Evolutionary conservation across 2,329 filamentous ascomycete species (phyloP).

Genomic region (Scedosporium minutisporum): DNA sequence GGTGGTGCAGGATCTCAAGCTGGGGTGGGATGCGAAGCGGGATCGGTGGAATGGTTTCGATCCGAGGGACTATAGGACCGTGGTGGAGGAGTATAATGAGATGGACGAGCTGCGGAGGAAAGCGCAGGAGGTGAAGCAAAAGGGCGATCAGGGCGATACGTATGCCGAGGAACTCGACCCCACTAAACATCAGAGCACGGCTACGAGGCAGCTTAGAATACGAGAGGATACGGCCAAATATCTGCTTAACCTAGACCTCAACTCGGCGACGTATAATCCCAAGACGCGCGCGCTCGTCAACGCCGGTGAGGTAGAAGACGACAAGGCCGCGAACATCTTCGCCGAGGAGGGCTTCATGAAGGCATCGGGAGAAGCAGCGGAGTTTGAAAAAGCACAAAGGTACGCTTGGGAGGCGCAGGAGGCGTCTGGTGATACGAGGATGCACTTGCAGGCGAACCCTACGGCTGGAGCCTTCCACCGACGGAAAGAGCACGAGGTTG

Average conservation of each 20-base stretch:
- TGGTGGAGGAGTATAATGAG: slow-evolving; percentile 85
- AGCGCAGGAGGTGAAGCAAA: slow-evolving; percentile 38
- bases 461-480: slow-evolving; percentile 81
- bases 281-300: slow-evolving; percentile 91
- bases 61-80: slow-evolving; percentile 68
- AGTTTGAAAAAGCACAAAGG: slow-evolving; percentile 79
- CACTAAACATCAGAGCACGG: slow-evolving; percentile 84
- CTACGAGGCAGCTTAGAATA: slow-evolving; percentile 81
- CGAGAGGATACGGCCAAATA: slow-evolving; percentile 98
- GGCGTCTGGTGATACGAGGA: slow-evolving; percentile 62
- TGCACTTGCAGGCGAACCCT: slow-evolving; percentile 92
- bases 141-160: slow-evolving; percentile 42
- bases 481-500: slow-evolving; percentile 69
- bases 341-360: slow-evolving; percentile 90
- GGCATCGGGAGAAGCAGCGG: slow-evolving; percentile 80
- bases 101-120: slow-evolving; percentile 65
- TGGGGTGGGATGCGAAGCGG: slow-evolving; percentile 95
- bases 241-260: slow-evolving; percentile 83
- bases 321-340: slow-evolving; percentile 71
- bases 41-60: slow-evolving; percentile 99
- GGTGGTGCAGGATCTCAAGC: slow-evolving; percentile 68
- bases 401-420: slow-evolving; percentile 97
- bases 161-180: slow-evolving; percentile 97
- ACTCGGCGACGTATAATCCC: slow-evolving; percentile 95
- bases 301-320: slow-evolving; percentile 67